phyloP scores from a whole-genome alignment of 164 flowering plant genomes.

The Piper longum region DNA sequence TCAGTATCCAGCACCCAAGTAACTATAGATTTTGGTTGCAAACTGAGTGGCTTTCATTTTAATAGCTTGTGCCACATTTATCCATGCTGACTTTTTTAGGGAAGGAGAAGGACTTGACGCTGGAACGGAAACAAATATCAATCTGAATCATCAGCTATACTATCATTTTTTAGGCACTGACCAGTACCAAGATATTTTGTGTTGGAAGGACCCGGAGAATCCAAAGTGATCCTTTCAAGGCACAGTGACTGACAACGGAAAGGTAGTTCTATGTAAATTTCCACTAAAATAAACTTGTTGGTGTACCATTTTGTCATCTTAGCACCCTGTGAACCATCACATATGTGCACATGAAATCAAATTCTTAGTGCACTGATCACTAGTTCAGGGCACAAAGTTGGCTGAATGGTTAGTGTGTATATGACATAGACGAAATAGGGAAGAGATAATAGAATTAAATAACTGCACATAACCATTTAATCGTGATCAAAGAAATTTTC shows the following conservation, averaged over 20 bases:
- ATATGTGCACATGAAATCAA: no score
- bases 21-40: neutral
- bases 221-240: conserved; percentile 47
- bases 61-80: no score
- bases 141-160: conserved; percentile 65
- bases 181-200: conserved; percentile 80
- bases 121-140: conserved; percentile 89
- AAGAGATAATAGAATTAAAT: no score
- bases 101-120: conserved; percentile 63
- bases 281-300: neutral
- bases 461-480: neutral
- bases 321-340: no score
- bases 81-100: conserved; percentile 15
- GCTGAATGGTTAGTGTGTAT: neutral
- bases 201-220: conserved; percentile 81
- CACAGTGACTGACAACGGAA: conserved; percentile 77
- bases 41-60: neutral
- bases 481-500: no score
- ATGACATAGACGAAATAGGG: neutral
- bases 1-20: conserved; percentile 88
- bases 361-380: no score
- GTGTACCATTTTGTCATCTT: neutral
- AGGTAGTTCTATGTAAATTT: conserved; percentile 30
- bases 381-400: no score
- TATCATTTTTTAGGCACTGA: conserved; percentile 86